Evolutionary conservation across 768 basidiomycete genomes (phyloP), one percentile per base, ranked within the genome.

Genomic region (Hygrophorus pudorinus): DNA sequence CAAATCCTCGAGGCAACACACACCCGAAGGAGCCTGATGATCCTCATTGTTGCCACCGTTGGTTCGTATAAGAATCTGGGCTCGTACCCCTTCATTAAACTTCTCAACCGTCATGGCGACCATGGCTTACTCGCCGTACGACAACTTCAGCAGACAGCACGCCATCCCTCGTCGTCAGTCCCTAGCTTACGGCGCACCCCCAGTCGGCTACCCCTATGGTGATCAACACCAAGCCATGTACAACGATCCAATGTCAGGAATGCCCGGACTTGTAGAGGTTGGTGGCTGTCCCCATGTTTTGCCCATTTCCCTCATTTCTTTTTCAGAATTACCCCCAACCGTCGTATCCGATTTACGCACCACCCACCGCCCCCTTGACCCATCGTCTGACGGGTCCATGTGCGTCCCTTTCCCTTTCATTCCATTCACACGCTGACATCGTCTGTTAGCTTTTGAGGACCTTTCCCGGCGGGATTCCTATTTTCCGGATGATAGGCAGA

Each of bases 401-500:
- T 76, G 50, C 51, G 65, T 46, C 16, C 18, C 3, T 11, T 6
- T 28, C 36, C 17, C 1, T 38, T 41, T 44, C 30, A 36, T 34
- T 45, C 21, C 13, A n/a, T n/a, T n/a, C n/a, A n/a, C n/a, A 37
- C 18, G 44, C 45, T 40, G 33, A 49, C 21, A 42, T 37, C 28
- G 16, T 34, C 2, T 20, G 18, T 10, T 47, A 77, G 73, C 73
- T 16, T 80, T 78, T 56, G 80, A 81, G 46, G 76, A 79, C 49
- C 51, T 71, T 34, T 69, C 66, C 14, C 45, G 67, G 31, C 56
- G 59, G 21, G 76, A 79, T 32, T 54, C 67, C 2, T 79, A 81
- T 57, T 79, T 79, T 53, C 47, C 61, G 53, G 73, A 62, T 50
- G 68, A 63, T n/a, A 56, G 58, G 54, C 67, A 54, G 28, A 42